A percentile compares a stretch with the other conserved stretches of the same genome.
Evolutionary conservation across 305 asterid species (phyloP).

Genomic region (Nicotiana rustica): DNA sequence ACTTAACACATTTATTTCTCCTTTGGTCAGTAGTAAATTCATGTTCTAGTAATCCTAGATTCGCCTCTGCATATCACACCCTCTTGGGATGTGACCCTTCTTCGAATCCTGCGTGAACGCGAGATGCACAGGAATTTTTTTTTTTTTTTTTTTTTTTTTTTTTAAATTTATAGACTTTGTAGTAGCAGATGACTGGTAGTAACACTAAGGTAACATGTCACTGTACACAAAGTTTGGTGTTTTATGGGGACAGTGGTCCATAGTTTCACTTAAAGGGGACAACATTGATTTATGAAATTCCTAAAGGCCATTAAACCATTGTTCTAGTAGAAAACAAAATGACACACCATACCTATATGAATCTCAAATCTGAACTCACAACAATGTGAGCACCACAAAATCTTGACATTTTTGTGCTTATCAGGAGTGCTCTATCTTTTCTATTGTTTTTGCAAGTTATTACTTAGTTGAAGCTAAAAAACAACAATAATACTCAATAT

Average conservation of each 20-base stretch:
- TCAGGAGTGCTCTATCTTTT: background rate
- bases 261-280: conserved; percentile 51
- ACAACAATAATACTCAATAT: too few relatives aligned
- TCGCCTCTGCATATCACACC: too few relatives aligned
- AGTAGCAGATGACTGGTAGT: background rate
- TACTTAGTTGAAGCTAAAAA: too few relatives aligned
- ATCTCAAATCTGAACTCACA: background rate
- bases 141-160: too few relatives aligned
- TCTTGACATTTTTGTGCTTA: background rate
- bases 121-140: too few relatives aligned
- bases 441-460: background rate
- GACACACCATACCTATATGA: background rate
- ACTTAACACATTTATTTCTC: too few relatives aligned
- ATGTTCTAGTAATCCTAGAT: too few relatives aligned
- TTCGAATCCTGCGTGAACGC: too few relatives aligned
- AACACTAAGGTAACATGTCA: conserved; percentile 6
- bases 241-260: conserved; percentile 45
- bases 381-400: conserved; percentile 15
- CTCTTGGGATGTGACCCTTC: too few relatives aligned
- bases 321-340: background rate
- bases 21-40: too few relatives aligned
- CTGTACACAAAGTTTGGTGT: conserved; percentile 37
- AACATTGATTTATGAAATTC: conserved; percentile 50
- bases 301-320: conserved; percentile 34
- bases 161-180: too few relatives aligned